Conservation (phyloP, 805 yeast species). For the Kuraishia cidri region DNA sequence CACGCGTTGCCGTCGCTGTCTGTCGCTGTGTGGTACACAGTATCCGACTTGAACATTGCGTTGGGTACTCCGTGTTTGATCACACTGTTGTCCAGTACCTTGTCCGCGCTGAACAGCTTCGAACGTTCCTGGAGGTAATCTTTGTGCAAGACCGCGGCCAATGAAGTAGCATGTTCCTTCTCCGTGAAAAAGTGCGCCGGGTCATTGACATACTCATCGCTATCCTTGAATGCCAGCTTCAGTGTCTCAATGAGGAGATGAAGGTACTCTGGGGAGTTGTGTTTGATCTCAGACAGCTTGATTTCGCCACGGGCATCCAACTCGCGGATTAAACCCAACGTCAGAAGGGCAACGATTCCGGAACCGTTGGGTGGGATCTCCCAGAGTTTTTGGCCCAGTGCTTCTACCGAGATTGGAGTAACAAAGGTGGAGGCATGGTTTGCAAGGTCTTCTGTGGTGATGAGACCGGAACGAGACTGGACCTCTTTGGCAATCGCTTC, state of each 20-base stretch:
- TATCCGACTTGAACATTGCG: conserved; percentile 53
- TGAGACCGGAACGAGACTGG: conserved; percentile 42
- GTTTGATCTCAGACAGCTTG: conserved; percentile 36
- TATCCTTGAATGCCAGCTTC: conserved; percentile 66
- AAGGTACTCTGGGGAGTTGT: conserved; percentile 63
- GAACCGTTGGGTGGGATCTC: conserved; percentile 85
- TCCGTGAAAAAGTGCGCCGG: conserved; percentile 24
- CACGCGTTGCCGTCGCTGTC: conserved; percentile 73
- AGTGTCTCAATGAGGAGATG: conserved; percentile 65
- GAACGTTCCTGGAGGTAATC: conserved; percentile 44
- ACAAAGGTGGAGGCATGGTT: conserved; percentile 53
- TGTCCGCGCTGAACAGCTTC: conserved; percentile 28
- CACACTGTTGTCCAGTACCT: conserved; percentile 29
- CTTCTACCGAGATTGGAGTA: conserved; percentile 49
- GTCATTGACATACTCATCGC: conserved; percentile 68
- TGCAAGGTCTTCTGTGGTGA: conserved; percentile 46
- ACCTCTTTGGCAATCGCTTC: conserved; percentile 50
- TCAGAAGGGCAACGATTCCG: conserved; percentile 66
- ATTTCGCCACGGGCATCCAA: conserved; percentile 34
- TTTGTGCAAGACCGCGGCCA: conserved; percentile 33
- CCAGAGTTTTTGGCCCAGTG: conserved; percentile 53
- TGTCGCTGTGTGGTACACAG: conserved; percentile 58
- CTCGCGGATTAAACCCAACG: conserved; percentile 56
- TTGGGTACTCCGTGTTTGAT: conserved; percentile 49
- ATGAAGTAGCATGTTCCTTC: conserved; percentile 19